Evolutionary conservation across 2,329 filamentous ascomycete genomes (phyloP).

Genomic region (Colletotrichum karsti): DNA sequence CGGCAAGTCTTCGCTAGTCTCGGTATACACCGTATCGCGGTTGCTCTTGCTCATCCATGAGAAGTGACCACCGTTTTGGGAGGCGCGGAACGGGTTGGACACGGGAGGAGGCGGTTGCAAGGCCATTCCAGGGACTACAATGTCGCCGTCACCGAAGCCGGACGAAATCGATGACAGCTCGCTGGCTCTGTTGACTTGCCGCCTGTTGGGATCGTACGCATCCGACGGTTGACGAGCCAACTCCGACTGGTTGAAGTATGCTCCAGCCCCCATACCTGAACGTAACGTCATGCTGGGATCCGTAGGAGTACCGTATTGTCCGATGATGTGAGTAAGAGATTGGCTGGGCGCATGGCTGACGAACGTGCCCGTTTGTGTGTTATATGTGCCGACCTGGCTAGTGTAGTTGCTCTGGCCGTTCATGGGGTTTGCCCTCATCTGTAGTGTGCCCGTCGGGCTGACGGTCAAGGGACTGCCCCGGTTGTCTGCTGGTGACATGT

Average conservation of each 20-base stretch:
- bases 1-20: slow-evolving; percentile 61
- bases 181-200: slow-evolving; percentile 52
- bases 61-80: slow-evolving; percentile 39
- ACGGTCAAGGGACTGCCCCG: slow-evolving; percentile 18
- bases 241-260: slow-evolving; percentile 49
- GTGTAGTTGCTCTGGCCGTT: slow-evolving; percentile 17
- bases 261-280: slow-evolving; percentile 44
- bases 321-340: slow-evolving; percentile 19
- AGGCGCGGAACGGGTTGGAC: slow-evolving; percentile 2
- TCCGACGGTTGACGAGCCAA: slow-evolving; percentile 45
- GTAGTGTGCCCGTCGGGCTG: slow-evolving; percentile 21
- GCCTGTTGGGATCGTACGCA: slow-evolving; percentile 43
- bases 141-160: slow-evolving; percentile 70
- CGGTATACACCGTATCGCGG: slow-evolving; percentile 62
- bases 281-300: slow-evolving; percentile 39
- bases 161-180: slow-evolving; percentile 70
- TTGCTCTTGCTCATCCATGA: slow-evolving; percentile 46
- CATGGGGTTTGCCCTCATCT: slow-evolving; percentile 13
- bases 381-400: slow-evolving; percentile 9
- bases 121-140: slow-evolving; percentile 50
- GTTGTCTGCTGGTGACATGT: slow-evolving; percentile 24
- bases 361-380: slow-evolving; percentile 31
- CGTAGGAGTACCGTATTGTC: slow-evolving; percentile 18
- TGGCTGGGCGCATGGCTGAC: slow-evolving; percentile 23
- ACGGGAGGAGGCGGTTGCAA: slow-evolving; percentile 26